Evolutionary conservation across 306 rosid genomes (phyloP), one percentile per base, ranked within the genome.

Genomic region (Hippophae tibetana): DNA sequence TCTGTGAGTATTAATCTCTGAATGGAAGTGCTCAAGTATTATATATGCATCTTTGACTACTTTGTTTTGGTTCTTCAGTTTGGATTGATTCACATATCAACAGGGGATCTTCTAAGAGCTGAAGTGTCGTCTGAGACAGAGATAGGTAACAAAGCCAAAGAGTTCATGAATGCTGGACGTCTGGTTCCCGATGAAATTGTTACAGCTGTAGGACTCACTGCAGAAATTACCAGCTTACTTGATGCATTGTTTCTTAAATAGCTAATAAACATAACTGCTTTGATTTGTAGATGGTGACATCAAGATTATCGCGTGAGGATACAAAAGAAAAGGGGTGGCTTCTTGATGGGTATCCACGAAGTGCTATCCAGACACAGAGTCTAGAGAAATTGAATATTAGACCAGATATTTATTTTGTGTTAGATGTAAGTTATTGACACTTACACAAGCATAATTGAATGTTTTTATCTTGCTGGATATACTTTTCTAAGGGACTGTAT

Each of bases 111-210:
- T 61, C 81, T 92, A 41, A 80, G 98, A 80, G 84, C 89, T 52
- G 93, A 87, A 78, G 85, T 87, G 31, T 82, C 89, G 11, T 76
- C 89, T 54, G 96, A 82, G 63, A 79, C 98, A n/a, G 96, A 85
- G 54, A 87, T 87, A 56, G 98, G 98, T 56, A 92, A 68, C 11
- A 81, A 83, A 80, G 96, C 95, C 40, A 92, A 92, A 65, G 96
- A 85, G 68, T 92, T 76, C 78, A 85, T 92, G 96, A 85, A 80
- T 70, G 68, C 93, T 56, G 98, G 98, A 62, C 72, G 56, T 14
- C 73, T 92, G 69, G 98, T 92, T 73, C 95, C 98, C 38, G 98
- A 92, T 78, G 96, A 87, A 73, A 84, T 92, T 3, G 98, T 92
- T 44, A 87, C 95, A 60, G 75, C 84, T 61, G 98, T 92, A 85